Conservation (phyloP, 2,329 filamentous ascomycete species). For the Clarireedia monteithiana region DNA sequence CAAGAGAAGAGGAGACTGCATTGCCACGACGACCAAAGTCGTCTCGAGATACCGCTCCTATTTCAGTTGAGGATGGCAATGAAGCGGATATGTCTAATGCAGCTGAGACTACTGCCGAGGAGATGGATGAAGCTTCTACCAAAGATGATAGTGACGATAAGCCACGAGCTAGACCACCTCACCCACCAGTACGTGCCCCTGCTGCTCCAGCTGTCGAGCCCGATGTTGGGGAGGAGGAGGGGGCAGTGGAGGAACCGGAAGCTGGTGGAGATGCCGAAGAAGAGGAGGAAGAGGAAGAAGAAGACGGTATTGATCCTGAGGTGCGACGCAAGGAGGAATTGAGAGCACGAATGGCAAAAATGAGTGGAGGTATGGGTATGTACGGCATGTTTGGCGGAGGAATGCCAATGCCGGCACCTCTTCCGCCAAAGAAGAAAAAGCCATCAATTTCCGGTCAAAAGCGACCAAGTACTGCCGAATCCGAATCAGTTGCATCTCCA, state of each 20-base stretch:
- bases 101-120: constrained; percentile 56
- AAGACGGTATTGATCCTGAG: constrained; percentile 84
- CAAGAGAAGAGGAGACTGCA: constrained; percentile 33
- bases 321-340: constrained; percentile 78
- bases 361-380: constrained; percentile 97
- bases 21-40: constrained; percentile 44
- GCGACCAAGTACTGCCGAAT: constrained; percentile 33
- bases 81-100: constrained; percentile 59
- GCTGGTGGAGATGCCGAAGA: constrained; percentile 43
- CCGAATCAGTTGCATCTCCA: constrained; percentile 37
- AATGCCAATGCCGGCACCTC: constrained; percentile 50
- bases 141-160: constrained; percentile 68
- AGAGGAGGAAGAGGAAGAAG: constrained; percentile 65
- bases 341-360: constrained; percentile 92
- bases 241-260: constrained; percentile 35
- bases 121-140: constrained; percentile 46
- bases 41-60: constrained; percentile 36
- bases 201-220: constrained; percentile 32
- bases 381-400: constrained; percentile 81
- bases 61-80: constrained; percentile 48
- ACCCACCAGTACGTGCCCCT: constrained; percentile 32
- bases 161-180: constrained; percentile 19
- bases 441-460: constrained; percentile 34
- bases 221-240: constrained; percentile 40
- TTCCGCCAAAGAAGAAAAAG: constrained; percentile 51